phyloP scores from a whole-genome alignment of 129 eudicot genomes.

The Glebionis coronaria region DNA sequence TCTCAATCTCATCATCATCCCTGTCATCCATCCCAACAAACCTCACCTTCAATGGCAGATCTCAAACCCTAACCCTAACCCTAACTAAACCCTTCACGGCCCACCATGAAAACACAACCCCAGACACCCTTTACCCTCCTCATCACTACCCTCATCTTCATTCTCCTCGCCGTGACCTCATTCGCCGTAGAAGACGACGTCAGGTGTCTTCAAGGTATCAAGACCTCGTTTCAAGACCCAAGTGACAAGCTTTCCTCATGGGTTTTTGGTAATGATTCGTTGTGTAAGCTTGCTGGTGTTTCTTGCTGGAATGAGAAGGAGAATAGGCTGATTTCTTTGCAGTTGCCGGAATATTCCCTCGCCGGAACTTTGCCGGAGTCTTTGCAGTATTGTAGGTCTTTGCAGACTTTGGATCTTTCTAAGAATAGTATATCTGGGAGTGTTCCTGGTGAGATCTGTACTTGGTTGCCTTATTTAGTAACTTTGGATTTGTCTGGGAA shows the following conservation, averaged over 20 bases:
- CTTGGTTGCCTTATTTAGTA: slow-evolving; percentile 74
- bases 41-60: slow-evolving; percentile 13
- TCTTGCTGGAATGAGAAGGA: slow-evolving; percentile 81
- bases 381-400: slow-evolving; percentile 53
- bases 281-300: slow-evolving; percentile 59
- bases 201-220: slow-evolving; percentile 53
- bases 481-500: slow-evolving; percentile 69
- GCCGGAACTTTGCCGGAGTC: slow-evolving; percentile 56
- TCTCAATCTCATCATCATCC: slow-evolving; percentile 26
- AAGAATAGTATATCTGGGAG: slow-evolving; percentile 54
- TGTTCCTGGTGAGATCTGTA: slow-evolving; percentile 56
- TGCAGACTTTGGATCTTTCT: slow-evolving; percentile 68
- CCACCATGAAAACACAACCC: slow-evolving; percentile 20
- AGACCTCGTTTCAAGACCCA: slow-evolving; percentile 50
- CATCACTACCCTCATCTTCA: neutral
- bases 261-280: slow-evolving; percentile 48
- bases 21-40: slow-evolving; percentile 33
- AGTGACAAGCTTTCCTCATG: slow-evolving; percentile 40
- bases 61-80: slow-evolving; percentile 11
- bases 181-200: slow-evolving; percentile 65
- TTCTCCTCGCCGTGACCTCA: neutral
- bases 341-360: slow-evolving; percentile 50
- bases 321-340: slow-evolving; percentile 51
- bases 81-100: neutral
- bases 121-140: neutral